These are phyloP conservation scores for Citrus unshiu DNA, from an alignment of 345 rosid genomes.

Conservation along the genomic window DNA sequence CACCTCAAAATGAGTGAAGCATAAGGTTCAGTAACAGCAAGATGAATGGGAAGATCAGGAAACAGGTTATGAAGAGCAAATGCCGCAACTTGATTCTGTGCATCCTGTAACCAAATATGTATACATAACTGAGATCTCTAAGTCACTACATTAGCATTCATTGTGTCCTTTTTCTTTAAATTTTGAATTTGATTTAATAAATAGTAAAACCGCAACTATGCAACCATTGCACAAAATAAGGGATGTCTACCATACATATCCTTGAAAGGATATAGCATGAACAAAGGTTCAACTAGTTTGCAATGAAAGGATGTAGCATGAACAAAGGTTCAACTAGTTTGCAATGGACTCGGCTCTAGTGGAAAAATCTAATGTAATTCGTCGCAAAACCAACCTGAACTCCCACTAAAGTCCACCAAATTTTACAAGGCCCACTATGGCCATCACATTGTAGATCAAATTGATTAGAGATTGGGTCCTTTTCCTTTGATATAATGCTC, in stretches of 20 bases:
- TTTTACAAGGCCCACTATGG: background rate
- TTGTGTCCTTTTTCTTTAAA: background rate
- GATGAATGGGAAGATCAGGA: conserved; percentile 73
- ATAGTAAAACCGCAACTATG: background rate
- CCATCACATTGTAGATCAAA: background rate
- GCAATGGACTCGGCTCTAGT: background rate
- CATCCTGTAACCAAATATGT: conserved; percentile 58
- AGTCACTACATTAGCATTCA: background rate
- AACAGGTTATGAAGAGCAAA: conserved; percentile 73
- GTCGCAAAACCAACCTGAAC: background rate
- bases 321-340: background rate
- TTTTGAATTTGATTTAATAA: background rate
- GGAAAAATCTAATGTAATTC: background rate
- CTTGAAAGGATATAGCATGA: background rate
- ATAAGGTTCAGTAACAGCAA: conserved; percentile 67
- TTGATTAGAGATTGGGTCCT: background rate
- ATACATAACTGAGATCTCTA: background rate
- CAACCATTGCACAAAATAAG: background rate
- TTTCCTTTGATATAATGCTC: background rate
- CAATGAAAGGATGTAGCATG: background rate
- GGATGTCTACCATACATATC: background rate
- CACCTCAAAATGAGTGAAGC: conserved; percentile 64
- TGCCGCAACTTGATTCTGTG: conserved; percentile 83
- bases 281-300: background rate
- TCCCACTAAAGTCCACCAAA: background rate